phyloP scores from a whole-genome alignment of 768 basidiomycete genomes.

The Tulasnella sp. region DNA sequence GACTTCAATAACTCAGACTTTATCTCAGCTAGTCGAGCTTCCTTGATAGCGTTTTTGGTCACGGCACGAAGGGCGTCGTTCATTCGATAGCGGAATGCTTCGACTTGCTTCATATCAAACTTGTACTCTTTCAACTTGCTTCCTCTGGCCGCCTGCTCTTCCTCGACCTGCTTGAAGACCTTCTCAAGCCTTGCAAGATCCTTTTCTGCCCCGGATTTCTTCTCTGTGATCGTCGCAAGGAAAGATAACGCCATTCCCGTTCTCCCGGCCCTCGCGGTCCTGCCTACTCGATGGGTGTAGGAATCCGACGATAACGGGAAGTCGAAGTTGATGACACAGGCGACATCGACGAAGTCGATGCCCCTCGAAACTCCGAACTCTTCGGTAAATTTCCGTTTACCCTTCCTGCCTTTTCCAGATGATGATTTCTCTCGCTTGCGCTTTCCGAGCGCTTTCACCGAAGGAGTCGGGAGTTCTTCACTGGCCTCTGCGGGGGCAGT shows the following conservation, averaged over 20 bases:
- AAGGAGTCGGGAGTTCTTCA: background rate
- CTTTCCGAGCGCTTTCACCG: conserved; percentile 9
- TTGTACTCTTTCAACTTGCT: conserved; percentile 77
- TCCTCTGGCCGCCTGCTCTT: conserved; percentile 60
- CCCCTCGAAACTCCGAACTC: conserved; percentile 95
- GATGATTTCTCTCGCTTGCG: conserved; percentile 21
- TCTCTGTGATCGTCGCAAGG: conserved; percentile 64
- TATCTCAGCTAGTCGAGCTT: conserved; percentile 90
- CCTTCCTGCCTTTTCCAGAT: conserved; percentile 40
- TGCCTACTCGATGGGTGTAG: conserved; percentile 93
- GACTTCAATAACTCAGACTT: conserved; percentile 92
- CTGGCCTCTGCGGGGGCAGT: conserved; percentile 24
- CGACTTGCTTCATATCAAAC: conserved; percentile 94
- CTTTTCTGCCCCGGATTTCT: conserved; percentile 59
- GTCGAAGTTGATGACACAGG: conserved; percentile 98
- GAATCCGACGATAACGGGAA: conserved; percentile 81
- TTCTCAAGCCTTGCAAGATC: conserved; percentile 52
- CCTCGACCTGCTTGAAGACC: conserved; percentile 73
- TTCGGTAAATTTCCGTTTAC: conserved; percentile 56
- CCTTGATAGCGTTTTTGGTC: conserved; percentile 78
- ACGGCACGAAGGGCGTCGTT: conserved; percentile 89
- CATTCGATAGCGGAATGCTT: conserved; percentile 97
- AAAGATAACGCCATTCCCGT: conserved; percentile 90
- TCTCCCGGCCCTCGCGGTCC: conserved; percentile 93
- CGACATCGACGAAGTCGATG: conserved; percentile 93